A percentile compares a stretch with the other conserved stretches of the same genome.
These are phyloP conservation scores for Fomitopsis pinicola DNA, from an alignment of 1,284 basidiomycete genomes.

Conservation along the genomic window DNA sequence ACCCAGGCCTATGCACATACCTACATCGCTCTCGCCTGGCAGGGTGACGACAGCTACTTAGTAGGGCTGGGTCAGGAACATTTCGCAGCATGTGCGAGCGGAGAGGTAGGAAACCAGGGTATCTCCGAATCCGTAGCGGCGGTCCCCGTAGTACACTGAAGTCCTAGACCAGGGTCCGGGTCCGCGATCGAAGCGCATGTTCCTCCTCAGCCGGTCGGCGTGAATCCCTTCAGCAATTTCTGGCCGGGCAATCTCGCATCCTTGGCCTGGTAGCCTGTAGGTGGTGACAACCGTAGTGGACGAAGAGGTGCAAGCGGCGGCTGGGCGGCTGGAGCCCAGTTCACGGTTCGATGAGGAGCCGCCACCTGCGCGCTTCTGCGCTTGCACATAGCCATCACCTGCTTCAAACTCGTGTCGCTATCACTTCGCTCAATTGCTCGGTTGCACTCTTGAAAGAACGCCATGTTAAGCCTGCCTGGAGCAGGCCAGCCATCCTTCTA, in stretches of 20 bases:
- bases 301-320: neutral
- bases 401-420: too few species aligned
- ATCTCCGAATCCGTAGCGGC: neutral
- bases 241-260: too few species aligned
- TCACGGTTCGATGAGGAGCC: neutral
- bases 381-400: neutral
- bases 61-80: neutral
- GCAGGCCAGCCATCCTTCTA: too few species aligned
- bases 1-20: neutral
- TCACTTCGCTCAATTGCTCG: too few species aligned
- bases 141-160: too few species aligned
- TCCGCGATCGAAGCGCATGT: neutral
- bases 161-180: too few species aligned
- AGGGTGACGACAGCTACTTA: neutral
- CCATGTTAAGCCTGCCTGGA: too few species aligned
- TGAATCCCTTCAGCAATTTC: neutral
- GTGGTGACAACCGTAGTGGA: neutral
- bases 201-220: neutral
- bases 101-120: neutral
- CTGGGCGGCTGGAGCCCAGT: neutral
- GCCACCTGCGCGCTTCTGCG: neutral
- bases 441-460: too few species aligned
- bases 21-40: neutral
- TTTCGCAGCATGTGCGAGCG: neutral
- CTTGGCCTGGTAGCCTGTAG: neutral